Base-by-base conservation (phyloP, 306 rosid genomes). In the Begonia masoniana region DNA sequence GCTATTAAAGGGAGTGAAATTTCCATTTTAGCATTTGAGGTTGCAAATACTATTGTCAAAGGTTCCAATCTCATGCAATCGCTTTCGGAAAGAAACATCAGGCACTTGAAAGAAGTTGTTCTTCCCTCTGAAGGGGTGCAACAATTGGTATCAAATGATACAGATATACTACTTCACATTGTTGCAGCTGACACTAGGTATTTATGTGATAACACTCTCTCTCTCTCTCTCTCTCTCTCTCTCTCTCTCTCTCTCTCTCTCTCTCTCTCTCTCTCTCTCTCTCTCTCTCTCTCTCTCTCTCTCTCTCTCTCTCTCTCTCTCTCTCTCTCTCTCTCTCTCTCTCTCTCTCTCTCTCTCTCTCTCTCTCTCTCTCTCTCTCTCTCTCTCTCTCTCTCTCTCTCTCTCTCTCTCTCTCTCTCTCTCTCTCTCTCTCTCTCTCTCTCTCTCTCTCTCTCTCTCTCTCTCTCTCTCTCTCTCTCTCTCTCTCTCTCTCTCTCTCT, bases 1-100 rank as follows among this genome's bases (percentile, higher is more conserved):
- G 73, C 76, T 13, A 69, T 63, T 21, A 86, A 80, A 71, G 93
- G 96, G 51, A 82, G 69, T 59, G 93, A 80, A 76, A 68, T 86
- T 64, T 67, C 78, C 3, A 86, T 86, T 58, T 69, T 86, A 54
- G 68, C 95, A 7, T 86, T 86, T 68, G 95, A 86, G 76, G 78
- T 86, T 60, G 96, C 96, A 46, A 86, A 86, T 62, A 86, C 96
- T n/a, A 74, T 82, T 35, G 83, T 82, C 15, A 82, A 86, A 71
- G 96, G 88, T 39, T 78, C 57, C 57, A 74, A 69, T 76, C 88
- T 82, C n/a, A 64, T 78, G 85, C 82, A 80, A 52, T 80, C 96
- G 63, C 82, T 86, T 55, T 82, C 96, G 8, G 43, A 63, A 26
- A 66, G 61, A 59, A 77, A 59, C 59, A 67, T 86, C 64, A 72